A percentile compares a stretch with the other conserved stretches of the same genome.
Evolutionary conservation across 2,329 filamentous ascomycete species (phyloP).

Genomic region (Clathrospora elynae): DNA sequence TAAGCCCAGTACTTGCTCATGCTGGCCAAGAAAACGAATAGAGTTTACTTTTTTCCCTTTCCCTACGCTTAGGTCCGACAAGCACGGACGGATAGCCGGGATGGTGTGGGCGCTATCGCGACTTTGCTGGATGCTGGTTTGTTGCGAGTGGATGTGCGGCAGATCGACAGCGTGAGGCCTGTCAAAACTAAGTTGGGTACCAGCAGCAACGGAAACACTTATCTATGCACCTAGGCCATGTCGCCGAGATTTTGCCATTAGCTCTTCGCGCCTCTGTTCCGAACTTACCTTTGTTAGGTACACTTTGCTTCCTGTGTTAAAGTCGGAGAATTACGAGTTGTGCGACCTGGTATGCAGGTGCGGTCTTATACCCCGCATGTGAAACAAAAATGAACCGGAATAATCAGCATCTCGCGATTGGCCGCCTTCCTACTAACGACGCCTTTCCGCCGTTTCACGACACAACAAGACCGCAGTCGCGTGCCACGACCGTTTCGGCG

Average conservation of each 20-base stretch:
- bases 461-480: conserved; percentile 1
- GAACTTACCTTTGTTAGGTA: too few relatives aligned
- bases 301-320: too few relatives aligned
- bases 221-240: too few relatives aligned
- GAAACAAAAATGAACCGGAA: conserved; percentile 16
- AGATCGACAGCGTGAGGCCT: conserved; percentile 13
- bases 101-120: conserved; percentile 18
- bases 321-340: too few relatives aligned
- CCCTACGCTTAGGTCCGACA: conserved; percentile 4
- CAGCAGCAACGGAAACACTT: too few relatives aligned
- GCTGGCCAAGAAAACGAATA: neutral
- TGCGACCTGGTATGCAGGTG: too few relatives aligned
- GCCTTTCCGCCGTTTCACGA: conserved; percentile 9
- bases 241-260: too few relatives aligned
- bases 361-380: conserved; percentile 12
- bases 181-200: too few relatives aligned
- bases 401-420: conserved; percentile 10
- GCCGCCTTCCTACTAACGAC: conserved; percentile 8
- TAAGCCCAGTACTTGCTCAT: neutral
- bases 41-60: too few relatives aligned
- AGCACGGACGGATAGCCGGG: conserved; percentile 18
- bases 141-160: conserved; percentile 13
- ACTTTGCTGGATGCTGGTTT: conserved; percentile 9
- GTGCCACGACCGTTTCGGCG: conserved; percentile 15
- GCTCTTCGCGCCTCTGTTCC: too few relatives aligned